These are phyloP conservation scores for Arthrobotrys musiformis DNA, from an alignment of 2,329 filamentous ascomycete genomes.

Conservation along the genomic window DNA sequence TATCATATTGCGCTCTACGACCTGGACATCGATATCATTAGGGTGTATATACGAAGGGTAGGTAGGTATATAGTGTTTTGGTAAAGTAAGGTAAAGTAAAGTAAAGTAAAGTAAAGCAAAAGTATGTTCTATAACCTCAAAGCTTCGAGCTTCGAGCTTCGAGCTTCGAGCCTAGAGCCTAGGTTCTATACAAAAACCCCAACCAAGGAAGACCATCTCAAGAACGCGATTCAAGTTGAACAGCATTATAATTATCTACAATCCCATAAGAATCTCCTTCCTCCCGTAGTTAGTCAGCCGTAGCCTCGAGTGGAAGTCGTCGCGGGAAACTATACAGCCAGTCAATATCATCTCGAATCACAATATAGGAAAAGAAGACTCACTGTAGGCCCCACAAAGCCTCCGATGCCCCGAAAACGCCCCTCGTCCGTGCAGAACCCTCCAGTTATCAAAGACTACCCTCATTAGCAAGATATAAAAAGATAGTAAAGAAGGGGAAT, in stretches of 20 bases:
- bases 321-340: slow-evolving; percentile 73
- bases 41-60: too few species aligned
- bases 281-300: slow-evolving; percentile 73
- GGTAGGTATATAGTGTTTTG: too few species aligned
- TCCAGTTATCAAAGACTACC: slow-evolving; percentile 95
- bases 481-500: neutral
- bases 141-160: neutral
- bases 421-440: slow-evolving; percentile 86
- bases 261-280: slow-evolving; percentile 57
- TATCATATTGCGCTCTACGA: too few species aligned
- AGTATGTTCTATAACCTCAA: too few species aligned
- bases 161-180: too few species aligned
- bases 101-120: too few species aligned
- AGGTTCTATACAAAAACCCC: neutral
- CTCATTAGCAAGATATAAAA: neutral
- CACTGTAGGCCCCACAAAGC: slow-evolving; percentile 91
- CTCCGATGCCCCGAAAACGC: slow-evolving; percentile 84
- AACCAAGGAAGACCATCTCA: neutral
- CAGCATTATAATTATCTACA: slow-evolving; percentile 42
- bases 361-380: slow-evolving; percentile 63
- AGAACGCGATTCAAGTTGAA: neutral
- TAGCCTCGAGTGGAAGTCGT: slow-evolving; percentile 82
- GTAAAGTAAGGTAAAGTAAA: too few species aligned
- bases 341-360: slow-evolving; percentile 3
- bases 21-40: too few species aligned